Conservation (phyloP, 2,329 filamentous ascomycete species). For the Epichloe typhina region DNA sequence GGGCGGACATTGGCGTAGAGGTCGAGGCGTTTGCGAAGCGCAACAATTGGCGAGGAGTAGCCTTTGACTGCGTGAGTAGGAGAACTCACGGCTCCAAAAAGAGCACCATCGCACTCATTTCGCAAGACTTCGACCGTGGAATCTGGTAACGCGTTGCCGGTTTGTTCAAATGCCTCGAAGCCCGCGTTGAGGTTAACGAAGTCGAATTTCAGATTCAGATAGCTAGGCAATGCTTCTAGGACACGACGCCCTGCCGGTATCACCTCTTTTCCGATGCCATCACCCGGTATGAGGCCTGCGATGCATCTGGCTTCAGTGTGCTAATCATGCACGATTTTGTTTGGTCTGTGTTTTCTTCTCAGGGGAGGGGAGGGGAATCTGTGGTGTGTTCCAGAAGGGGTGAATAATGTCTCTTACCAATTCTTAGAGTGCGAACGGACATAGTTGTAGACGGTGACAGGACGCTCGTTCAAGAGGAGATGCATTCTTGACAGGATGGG, state of each 20-base stretch:
- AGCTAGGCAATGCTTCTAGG: slow-evolving; percentile 84
- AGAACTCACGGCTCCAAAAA: slow-evolving; percentile 86
- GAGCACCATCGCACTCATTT: slow-evolving; percentile 84
- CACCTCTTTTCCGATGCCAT: slow-evolving; percentile 97
- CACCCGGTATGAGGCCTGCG: slow-evolving; percentile 88
- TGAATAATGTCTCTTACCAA: slow-evolving; percentile 16
- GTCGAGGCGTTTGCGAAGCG: slow-evolving; percentile 85
- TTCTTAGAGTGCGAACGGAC: slow-evolving; percentile 29
- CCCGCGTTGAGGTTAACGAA: slow-evolving; percentile 90
- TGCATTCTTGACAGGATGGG: neutral
- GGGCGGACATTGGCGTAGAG: slow-evolving; percentile 96
- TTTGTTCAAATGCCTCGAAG: slow-evolving; percentile 85
- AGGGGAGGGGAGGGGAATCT: neutral
- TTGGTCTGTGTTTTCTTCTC: neutral
- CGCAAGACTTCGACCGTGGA: slow-evolving; percentile 81
- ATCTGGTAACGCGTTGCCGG: slow-evolving; percentile 77
- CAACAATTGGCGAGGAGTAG: slow-evolving; percentile 94
- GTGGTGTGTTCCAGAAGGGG: too few species aligned
- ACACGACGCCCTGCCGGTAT: slow-evolving; percentile 87
- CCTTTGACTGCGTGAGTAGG: slow-evolving; percentile 81
- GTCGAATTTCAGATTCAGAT: slow-evolving; percentile 83
- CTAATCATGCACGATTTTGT: neutral
- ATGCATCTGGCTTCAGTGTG: neutral
- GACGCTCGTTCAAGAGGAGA: neutral
- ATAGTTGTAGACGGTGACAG: slow-evolving; percentile 14